Percentiles rank a stretch among this genome's conserved stretches.
Conservation (phyloP, 2,329 filamentous ascomycete species). For the Lachnellula hyalina region DNA sequence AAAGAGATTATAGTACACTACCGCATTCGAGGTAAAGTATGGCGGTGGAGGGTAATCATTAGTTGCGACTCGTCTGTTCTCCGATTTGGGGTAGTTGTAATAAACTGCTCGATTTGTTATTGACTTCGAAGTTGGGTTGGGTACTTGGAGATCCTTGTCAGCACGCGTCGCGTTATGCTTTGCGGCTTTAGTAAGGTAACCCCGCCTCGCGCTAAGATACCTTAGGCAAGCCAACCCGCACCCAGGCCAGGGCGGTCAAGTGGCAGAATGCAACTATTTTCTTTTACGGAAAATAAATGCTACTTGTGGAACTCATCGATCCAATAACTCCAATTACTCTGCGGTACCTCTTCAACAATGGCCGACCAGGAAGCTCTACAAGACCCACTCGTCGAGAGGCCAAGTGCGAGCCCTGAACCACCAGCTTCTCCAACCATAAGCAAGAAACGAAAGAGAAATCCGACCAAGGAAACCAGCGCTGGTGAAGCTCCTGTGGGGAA, state of each 20-base stretch:
- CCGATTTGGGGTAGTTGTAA: no score
- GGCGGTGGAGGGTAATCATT: no score
- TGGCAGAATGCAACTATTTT: not conserved
- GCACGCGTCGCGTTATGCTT: not conserved
- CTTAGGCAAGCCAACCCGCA: not conserved
- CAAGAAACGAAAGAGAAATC: slow-evolving; percentile 30
- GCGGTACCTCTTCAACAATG: slow-evolving; percentile 17
- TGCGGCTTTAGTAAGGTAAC: no score
- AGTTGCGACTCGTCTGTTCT: no score
- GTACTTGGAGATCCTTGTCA: not conserved
- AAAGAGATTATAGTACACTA: no score
- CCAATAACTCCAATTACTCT: not conserved
- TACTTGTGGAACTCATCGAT: no score
- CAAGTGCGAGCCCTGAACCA: slow-evolving; percentile 17
- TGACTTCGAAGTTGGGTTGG: not conserved
- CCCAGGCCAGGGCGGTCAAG: not conserved
- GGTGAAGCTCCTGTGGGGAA: slow-evolving; percentile 4
- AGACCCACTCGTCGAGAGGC: slow-evolving; percentile 27
- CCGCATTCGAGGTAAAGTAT: no score
- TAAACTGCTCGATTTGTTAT: not conserved
- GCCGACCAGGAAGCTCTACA: slow-evolving; percentile 22
- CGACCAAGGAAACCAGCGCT: not conserved
- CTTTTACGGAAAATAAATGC: not conserved
- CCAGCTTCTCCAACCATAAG: slow-evolving; percentile 2
- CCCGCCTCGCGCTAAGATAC: no score